Conservation (phyloP, 345 rosid species). For the Dipteronia dyeriana region DNA sequence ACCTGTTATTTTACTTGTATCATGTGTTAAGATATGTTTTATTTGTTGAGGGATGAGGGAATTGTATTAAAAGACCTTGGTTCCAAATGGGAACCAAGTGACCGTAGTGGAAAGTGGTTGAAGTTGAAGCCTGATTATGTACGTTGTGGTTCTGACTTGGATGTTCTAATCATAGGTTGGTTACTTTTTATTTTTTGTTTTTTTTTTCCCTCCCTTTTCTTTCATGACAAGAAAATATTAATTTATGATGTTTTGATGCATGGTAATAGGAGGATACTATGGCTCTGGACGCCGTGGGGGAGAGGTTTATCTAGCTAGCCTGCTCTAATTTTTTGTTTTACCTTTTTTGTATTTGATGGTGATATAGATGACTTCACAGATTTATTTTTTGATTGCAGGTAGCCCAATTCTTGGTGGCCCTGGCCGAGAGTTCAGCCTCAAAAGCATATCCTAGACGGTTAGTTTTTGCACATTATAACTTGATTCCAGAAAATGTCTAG, state of each 20-base stretch:
- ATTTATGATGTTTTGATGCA: slow-evolving; percentile 1
- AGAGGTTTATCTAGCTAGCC: slow-evolving; percentile 49
- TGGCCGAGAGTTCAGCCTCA: slow-evolving; percentile 72
- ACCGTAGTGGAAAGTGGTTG: slow-evolving; percentile 97
- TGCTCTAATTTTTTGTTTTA: slow-evolving; percentile 13
- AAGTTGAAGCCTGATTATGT: slow-evolving; percentile 93
- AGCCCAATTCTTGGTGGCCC: slow-evolving; percentile 91
- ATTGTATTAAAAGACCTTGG: slow-evolving; percentile 81
- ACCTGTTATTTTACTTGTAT: slow-evolving; percentile 2
- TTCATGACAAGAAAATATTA: slow-evolving; percentile 19
- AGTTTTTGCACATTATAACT: slow-evolving; percentile 2
- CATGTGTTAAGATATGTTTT: neutral
- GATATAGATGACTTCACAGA: neutral
- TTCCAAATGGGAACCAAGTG: slow-evolving; percentile 98
- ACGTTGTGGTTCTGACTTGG: slow-evolving; percentile 86
- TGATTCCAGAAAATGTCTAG: neutral
- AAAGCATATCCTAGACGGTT: slow-evolving; percentile 78
- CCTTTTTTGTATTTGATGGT: neutral
- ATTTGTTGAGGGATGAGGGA: slow-evolving; percentile 77
- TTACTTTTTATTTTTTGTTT: slow-evolving; percentile 13
- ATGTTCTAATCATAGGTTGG: slow-evolving; percentile 88
- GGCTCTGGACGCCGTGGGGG: slow-evolving; percentile 99
- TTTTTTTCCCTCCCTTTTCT: slow-evolving; percentile 1
- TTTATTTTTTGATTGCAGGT: slow-evolving; percentile 42
- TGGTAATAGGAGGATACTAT: slow-evolving; percentile 81